Evolutionary conservation across 345 rosid species (phyloP).

Genomic region (Rhizophora mangle): DNA sequence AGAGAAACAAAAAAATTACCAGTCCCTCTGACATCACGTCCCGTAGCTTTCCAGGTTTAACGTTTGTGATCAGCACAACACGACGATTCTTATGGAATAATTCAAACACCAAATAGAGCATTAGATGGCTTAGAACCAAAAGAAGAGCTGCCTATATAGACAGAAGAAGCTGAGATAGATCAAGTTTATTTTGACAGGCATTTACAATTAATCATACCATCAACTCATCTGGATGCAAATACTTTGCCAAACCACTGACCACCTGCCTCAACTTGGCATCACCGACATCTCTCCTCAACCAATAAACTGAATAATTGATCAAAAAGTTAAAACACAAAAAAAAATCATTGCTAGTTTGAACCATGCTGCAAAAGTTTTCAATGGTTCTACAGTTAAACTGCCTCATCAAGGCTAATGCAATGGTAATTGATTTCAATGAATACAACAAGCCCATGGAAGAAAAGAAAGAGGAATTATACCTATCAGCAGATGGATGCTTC

Average conservation of each 20-base stretch:
- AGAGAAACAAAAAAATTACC: conserved; percentile 39
- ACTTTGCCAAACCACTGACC: conserved; percentile 96
- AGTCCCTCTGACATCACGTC: conserved; percentile 93
- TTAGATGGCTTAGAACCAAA: not conserved
- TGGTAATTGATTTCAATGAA: not conserved
- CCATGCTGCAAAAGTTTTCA: conserved; percentile 1
- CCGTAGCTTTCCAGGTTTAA: conserved; percentile 95
- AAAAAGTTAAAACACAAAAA: conserved; percentile 6
- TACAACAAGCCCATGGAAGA: not conserved
- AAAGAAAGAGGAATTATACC: conserved; percentile 43
- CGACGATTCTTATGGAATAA: conserved; percentile 59
- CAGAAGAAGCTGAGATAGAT: too few species aligned
- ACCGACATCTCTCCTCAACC: conserved; percentile 96
- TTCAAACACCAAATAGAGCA: conserved; percentile 16
- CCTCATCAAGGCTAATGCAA: not conserved
- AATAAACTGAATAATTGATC: conserved; percentile 58
- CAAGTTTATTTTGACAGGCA: not conserved
- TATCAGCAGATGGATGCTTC: conserved; percentile 99
- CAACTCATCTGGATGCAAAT: conserved; percentile 74
- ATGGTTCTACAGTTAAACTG: conserved; percentile 1
- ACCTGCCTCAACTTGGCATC: conserved; percentile 87
- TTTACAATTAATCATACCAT: conserved; percentile 43
- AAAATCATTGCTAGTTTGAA: conserved; percentile 3
- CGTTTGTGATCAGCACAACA: conserved; percentile 85
- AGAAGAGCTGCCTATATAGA: too few species aligned